Evolutionary conservation across 768 basidiomycete species (phyloP).

Genomic region (Astraeus odoratus): DNA sequence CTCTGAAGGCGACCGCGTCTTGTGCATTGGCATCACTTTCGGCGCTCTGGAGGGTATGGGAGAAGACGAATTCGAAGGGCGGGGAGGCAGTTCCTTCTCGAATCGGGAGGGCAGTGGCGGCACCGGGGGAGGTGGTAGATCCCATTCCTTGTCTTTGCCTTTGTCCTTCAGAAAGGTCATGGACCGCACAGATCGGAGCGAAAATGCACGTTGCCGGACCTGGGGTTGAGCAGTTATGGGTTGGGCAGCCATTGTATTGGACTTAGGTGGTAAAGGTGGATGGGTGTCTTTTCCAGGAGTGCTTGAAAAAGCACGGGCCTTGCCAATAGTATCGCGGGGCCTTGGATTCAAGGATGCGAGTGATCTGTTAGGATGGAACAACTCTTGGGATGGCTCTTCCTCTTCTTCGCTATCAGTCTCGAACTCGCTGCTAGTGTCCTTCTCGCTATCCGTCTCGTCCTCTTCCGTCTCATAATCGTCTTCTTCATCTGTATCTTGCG

Average conservation of each 20-base stretch:
- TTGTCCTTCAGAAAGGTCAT: constrained; percentile 26
- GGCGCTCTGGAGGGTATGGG: constrained; percentile 7
- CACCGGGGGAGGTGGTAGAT: constrained; percentile 36
- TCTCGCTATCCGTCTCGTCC: constrained; percentile 33
- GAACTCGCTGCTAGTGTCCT: constrained; percentile 37
- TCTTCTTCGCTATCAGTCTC: constrained; percentile 14
- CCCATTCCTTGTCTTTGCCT: constrained; percentile 27
- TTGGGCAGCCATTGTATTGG: constrained; percentile 5
- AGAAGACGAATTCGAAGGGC: constrained; percentile 11
- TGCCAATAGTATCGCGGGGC: not conserved
- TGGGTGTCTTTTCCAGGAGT: constrained; percentile 1
- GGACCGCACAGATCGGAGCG: constrained; percentile 42
- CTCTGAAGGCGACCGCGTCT: constrained; percentile 12
- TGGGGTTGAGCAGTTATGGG: constrained; percentile 1
- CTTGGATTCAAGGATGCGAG: not conserved
- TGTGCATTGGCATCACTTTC: constrained; percentile 3
- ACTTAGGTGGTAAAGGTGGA: not conserved
- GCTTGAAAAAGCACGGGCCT: not conserved
- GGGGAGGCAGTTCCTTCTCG: constrained; percentile 39
- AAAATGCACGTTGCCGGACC: constrained; percentile 30
- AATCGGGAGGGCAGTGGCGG: constrained; percentile 30
- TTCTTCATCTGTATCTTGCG: constrained; percentile 57
- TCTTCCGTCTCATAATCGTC: constrained; percentile 37
- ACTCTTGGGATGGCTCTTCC: constrained; percentile 8
- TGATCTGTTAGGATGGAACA: not conserved